A percentile compares a stretch with the other conserved stretches of the same genome.
phyloP scores from a whole-genome alignment of 208 protist species.

The Herpetomonas tarakana region DNA sequence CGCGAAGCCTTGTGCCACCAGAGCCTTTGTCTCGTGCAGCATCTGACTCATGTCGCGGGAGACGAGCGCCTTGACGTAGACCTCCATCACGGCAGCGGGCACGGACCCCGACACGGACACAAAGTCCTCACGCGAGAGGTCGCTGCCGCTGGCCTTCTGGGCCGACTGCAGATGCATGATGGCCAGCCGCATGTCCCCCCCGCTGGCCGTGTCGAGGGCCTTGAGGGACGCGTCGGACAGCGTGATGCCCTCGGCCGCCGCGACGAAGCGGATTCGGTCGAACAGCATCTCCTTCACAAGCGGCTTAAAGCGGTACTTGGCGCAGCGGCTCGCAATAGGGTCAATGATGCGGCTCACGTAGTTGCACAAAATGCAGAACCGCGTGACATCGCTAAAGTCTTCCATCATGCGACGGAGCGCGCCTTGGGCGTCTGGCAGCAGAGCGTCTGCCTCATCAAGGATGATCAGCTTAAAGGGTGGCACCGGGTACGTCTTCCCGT shows the following conservation, averaged over 20 bases:
- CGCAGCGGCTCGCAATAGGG: slow-evolving; percentile 98
- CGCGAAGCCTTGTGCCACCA: slow-evolving; percentile 73
- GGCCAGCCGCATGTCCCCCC: slow-evolving; percentile 96
- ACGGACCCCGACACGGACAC: slow-evolving; percentile 82
- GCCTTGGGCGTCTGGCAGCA: slow-evolving; percentile 98
- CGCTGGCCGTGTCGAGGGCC: slow-evolving; percentile 81
- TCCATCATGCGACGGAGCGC: slow-evolving; percentile 99
- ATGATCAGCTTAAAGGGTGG: slow-evolving; percentile 99
- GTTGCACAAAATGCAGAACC: slow-evolving; percentile 99
- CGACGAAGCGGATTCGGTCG: slow-evolving; percentile 88
- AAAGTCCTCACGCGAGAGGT: slow-evolving; percentile 82
- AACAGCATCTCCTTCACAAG: slow-evolving; percentile 84
- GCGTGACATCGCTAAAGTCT: slow-evolving; percentile 96
- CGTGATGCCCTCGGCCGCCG: slow-evolving; percentile 79
- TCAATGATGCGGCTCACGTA: slow-evolving; percentile 99
- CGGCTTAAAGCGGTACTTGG: slow-evolving; percentile 99
- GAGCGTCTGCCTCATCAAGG: slow-evolving; percentile 99
- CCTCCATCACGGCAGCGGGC: slow-evolving; percentile 47
- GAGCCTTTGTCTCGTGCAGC: slow-evolving; percentile 39
- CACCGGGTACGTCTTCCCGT: slow-evolving; percentile 85
- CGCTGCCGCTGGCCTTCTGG: slow-evolving; percentile 67
- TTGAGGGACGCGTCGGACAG: slow-evolving; percentile 60
- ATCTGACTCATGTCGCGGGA: slow-evolving; percentile 54
- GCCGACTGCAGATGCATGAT: slow-evolving; percentile 96
- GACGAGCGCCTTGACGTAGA: slow-evolving; percentile 55